Evolutionary conservation across 1,284 basidiomycete species (phyloP).

Genomic region (Cryptococcus floricola): DNA sequence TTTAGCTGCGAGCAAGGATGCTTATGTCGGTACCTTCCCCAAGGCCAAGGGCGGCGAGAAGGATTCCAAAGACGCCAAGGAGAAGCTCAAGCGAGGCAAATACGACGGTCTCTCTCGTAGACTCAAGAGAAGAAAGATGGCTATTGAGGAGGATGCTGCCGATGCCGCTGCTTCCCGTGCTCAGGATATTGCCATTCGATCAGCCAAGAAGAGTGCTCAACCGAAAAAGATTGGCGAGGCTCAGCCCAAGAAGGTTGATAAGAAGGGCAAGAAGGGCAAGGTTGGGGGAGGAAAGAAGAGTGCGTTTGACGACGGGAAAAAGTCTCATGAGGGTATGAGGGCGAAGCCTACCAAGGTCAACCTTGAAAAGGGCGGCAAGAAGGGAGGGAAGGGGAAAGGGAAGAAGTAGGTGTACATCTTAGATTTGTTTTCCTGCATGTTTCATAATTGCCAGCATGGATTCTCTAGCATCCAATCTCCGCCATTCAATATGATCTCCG

Average conservation of each 20-base stretch:
- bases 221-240: slow-evolving; percentile 55
- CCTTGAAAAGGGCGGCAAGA: slow-evolving; percentile 40
- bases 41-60: slow-evolving; percentile 28
- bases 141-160: slow-evolving; percentile 71
- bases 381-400: slow-evolving; percentile 21
- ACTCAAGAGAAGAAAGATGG: slow-evolving; percentile 79
- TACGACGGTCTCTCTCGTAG: slow-evolving; percentile 77
- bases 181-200: slow-evolving; percentile 70
- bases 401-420: slow-evolving; percentile 6
- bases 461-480: too few relatives aligned
- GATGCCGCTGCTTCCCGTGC: slow-evolving; percentile 52
- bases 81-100: slow-evolving; percentile 69
- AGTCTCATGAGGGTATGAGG: slow-evolving; percentile 36
- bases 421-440: too few relatives aligned
- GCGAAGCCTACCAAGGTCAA: slow-evolving; percentile 40
- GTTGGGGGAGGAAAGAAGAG: neutral
- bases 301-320: slow-evolving; percentile 2
- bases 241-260: slow-evolving; percentile 4
- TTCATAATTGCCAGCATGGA: too few relatives aligned
- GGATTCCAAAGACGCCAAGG: slow-evolving; percentile 2
- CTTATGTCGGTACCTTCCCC: slow-evolving; percentile 61
- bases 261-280: slow-evolving; percentile 3
- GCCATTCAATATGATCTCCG: too few relatives aligned
- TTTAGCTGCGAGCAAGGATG: slow-evolving; percentile 66
- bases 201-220: slow-evolving; percentile 71